phyloP scores from a whole-genome alignment of 192 early-diverging fungal species.

The Cladochytrium replicatum region DNA sequence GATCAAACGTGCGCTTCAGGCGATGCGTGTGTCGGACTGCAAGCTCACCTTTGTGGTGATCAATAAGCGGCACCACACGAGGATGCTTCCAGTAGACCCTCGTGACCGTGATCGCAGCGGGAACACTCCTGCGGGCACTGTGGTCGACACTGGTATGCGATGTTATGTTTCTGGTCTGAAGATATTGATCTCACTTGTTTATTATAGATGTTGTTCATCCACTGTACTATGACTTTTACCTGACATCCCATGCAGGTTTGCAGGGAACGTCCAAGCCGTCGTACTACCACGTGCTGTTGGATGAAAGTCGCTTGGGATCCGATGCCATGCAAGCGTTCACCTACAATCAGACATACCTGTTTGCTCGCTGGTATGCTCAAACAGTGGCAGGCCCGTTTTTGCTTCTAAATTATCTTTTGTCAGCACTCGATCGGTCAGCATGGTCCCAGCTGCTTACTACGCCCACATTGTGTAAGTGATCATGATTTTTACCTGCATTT shows the following conservation, averaged over 20 bases:
- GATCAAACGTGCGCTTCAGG: conserved; percentile 28
- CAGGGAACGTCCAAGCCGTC: conserved; percentile 85
- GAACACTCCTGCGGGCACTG: conserved; percentile 76
- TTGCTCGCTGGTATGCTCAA: conserved; percentile 37
- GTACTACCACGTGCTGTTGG: conserved; percentile 78
- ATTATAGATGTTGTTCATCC: conserved; percentile 62
- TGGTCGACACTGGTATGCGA: conserved; percentile 35
- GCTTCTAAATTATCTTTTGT: conserved; percentile 9
- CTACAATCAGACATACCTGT: conserved; percentile 74
- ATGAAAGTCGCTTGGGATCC: conserved; percentile 67
- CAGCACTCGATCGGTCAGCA: conserved; percentile 72
- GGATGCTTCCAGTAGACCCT: conserved; percentile 57
- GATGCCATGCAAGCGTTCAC: conserved; percentile 80
- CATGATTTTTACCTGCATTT: too few species aligned
- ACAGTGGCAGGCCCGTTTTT: neutral
- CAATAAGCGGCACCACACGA: conserved; percentile 48
- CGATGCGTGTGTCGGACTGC: conserved; percentile 12
- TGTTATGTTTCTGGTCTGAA: neutral
- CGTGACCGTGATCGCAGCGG: conserved; percentile 58
- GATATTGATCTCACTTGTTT: neutral
- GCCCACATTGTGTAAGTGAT: conserved; percentile 80
- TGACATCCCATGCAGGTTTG: conserved; percentile 75
- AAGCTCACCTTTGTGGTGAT: conserved; percentile 43
- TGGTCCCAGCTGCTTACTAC: conserved; percentile 83
- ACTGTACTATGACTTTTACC: conserved; percentile 74